Percentiles rank a stretch among this genome's conserved stretches.
These are phyloP conservation scores for Amanita phalloides DNA, from an alignment of 768 basidiomycete species.

Conservation along the genomic window DNA sequence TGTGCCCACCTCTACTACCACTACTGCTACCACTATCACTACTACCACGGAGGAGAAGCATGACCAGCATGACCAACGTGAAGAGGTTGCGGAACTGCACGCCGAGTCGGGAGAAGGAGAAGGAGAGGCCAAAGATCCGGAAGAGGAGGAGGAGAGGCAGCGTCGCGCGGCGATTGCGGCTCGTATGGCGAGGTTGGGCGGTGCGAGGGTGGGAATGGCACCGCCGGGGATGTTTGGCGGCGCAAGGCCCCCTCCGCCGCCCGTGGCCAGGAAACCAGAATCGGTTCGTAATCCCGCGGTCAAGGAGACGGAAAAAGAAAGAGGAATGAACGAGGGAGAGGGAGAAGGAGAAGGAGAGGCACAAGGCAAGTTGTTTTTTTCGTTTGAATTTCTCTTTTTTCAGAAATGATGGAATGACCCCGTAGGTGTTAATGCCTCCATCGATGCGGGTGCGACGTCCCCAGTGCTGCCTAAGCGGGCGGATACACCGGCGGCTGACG, in stretches of 20 bases:
- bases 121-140: constrained; percentile 34
- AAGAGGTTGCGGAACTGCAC: neutral
- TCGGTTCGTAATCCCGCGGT: constrained; percentile 7
- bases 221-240: constrained; percentile 57
- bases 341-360: neutral
- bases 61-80: neutral
- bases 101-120: constrained; percentile 15
- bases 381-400: neutral
- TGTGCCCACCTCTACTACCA: no score
- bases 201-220: constrained; percentile 70
- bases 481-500: neutral
- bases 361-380: neutral
- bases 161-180: constrained; percentile 83
- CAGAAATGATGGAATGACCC: neutral
- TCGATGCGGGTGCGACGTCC: no score
- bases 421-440: no score
- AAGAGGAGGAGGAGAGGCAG: constrained; percentile 70
- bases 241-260: constrained; percentile 15
- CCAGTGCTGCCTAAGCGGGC: neutral
- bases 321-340: neutral
- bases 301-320: neutral
- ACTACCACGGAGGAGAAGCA: neutral
- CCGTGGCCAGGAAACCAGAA: constrained; percentile 18
- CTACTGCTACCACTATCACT: no score
- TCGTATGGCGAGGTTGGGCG: constrained; percentile 88